Conservation (phyloP, 148 eudicot genomes). For the Oxyria digyna region DNA sequence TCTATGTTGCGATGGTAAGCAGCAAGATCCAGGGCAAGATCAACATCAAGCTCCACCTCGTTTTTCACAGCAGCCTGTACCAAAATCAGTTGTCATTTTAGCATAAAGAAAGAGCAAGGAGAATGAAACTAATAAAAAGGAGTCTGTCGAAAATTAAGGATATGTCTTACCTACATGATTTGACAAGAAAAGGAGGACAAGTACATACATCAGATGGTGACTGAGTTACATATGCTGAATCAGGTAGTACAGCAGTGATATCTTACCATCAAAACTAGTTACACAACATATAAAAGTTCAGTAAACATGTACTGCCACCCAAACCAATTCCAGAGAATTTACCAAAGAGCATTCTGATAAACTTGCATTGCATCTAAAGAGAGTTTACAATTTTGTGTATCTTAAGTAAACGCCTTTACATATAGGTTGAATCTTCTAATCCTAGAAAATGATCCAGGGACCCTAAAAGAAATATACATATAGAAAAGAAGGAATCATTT, state of each 20-base stretch:
- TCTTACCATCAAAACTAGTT: not conserved
- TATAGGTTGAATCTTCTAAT: not conserved
- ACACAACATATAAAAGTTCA: not conserved
- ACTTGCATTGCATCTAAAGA: no score
- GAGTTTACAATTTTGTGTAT: not conserved
- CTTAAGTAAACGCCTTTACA: not conserved
- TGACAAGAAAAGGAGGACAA: not conserved
- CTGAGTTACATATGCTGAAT: not conserved
- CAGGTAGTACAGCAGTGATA: not conserved
- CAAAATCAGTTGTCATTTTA: not conserved
- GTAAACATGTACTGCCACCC: not conserved
- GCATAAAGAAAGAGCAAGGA: no score
- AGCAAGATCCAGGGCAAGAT: constrained; percentile 88
- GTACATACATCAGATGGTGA: not conserved
- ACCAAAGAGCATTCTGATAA: no score
- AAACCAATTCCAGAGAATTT: no score
- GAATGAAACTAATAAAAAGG: no score
- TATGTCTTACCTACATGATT: not conserved
- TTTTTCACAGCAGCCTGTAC: constrained; percentile 82
- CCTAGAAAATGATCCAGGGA: not conserved
- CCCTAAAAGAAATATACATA: no score
- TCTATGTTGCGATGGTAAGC: constrained; percentile 74
- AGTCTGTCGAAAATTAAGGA: not conserved
- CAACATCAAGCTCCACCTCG: constrained; percentile 87
- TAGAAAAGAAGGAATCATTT: no score